Evolutionary conservation across 495 filamentous ascomycete genomes (phyloP).

Genomic region (Mytilinidion resinicola): DNA sequence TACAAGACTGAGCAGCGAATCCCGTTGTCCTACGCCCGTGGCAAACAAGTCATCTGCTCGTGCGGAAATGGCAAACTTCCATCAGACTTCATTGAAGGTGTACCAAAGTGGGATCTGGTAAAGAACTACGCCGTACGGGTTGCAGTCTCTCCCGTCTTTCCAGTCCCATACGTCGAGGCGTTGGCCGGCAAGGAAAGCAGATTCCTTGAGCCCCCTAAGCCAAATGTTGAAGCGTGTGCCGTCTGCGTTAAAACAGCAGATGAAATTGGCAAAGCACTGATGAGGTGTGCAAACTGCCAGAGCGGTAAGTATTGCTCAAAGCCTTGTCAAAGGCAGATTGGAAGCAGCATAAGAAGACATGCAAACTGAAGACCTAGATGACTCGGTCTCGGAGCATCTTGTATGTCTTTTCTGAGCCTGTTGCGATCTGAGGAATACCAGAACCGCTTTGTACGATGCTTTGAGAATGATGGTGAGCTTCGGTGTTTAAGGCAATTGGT

Average conservation of each 20-base stretch:
- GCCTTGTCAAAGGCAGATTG: neutral
- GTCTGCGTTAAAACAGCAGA: neutral
- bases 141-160: conserved; percentile 26
- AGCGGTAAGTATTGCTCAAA: neutral
- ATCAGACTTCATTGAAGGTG: conserved; percentile 14
- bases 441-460: too few relatives aligned
- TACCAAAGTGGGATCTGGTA: conserved; percentile 21
- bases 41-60: conserved; percentile 29
- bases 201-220: neutral
- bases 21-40: conserved; percentile 28
- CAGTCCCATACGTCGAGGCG: neutral
- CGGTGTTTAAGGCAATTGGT: too few relatives aligned
- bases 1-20: neutral
- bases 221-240: neutral
- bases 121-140: conserved; percentile 23
- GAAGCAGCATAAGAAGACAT: neutral
- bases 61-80: conserved; percentile 37
- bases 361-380: neutral
- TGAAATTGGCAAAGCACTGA: neutral
- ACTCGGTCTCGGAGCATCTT: neutral
- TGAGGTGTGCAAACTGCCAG: neutral
- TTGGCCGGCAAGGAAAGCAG: neutral
- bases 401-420: too few relatives aligned
- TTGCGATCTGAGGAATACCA: too few relatives aligned
- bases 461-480: too few relatives aligned